Percentiles rank a stretch among this genome's conserved stretches.
phyloP scores from a whole-genome alignment of 192 early-diverging fungal species.

The Funneliformis geosporum region DNA sequence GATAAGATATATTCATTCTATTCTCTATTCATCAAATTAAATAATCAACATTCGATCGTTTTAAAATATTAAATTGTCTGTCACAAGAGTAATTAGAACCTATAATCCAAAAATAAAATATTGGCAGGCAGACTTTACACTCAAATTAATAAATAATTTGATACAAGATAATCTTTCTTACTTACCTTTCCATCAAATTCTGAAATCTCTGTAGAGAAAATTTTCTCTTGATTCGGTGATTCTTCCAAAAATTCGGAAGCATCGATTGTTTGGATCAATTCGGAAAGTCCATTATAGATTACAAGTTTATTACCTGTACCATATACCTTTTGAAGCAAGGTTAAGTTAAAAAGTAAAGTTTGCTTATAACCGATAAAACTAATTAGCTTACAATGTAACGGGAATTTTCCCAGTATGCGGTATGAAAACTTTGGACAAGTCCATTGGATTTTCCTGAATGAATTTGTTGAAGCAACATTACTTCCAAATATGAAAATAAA shows the following conservation, averaged over 20 bases:
- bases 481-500: too few species aligned
- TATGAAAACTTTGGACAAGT: constrained; percentile 47
- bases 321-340: constrained; percentile 46
- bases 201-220: constrained; percentile 43
- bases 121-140: constrained; percentile 22
- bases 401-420: constrained; percentile 40
- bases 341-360: not conserved
- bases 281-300: constrained; percentile 49
- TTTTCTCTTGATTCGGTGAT: constrained; percentile 36
- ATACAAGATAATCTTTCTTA: not conserved
- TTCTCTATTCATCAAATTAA: constrained; percentile 44
- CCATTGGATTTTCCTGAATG: constrained; percentile 58
- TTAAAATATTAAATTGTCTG: constrained; percentile 17
- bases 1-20: too few species aligned
- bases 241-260: constrained; percentile 34
- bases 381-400: constrained; percentile 52
- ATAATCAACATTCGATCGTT: not conserved
- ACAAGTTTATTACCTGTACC: constrained; percentile 52
- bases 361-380: not conserved
- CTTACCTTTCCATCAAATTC: constrained; percentile 45
- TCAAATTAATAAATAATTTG: not conserved
- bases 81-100: constrained; percentile 13
- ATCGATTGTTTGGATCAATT: constrained; percentile 45
- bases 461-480: constrained; percentile 58
- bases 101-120: not conserved